Conservation (phyloP, 805 yeast genomes). For the Cyberlindnera mississippiensis region DNA sequence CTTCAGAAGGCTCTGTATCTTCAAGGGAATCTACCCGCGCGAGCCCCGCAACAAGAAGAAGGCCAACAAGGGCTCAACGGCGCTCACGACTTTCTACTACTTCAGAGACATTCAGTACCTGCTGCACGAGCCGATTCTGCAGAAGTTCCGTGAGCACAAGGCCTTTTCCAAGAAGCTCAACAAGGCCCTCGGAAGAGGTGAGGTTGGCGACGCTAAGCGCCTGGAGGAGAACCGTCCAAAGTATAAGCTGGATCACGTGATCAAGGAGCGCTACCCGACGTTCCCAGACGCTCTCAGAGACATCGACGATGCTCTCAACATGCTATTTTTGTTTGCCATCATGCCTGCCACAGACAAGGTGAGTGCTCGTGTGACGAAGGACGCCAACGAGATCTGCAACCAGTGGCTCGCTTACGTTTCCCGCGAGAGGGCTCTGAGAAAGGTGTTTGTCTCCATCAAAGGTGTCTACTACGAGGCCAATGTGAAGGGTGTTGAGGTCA, state of each 20-base stretch:
- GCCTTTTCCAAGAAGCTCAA: constrained; percentile 88
- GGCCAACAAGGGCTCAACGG: constrained; percentile 97
- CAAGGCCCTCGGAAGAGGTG: constrained; percentile 88
- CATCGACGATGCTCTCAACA: constrained; percentile 90
- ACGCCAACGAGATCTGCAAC: constrained; percentile 81
- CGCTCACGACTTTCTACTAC: constrained; percentile 92
- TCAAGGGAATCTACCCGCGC: constrained; percentile 96
- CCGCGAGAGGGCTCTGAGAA: constrained; percentile 72
- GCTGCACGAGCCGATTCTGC: constrained; percentile 89
- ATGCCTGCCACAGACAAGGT: constrained; percentile 92
- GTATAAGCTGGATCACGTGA: constrained; percentile 83
- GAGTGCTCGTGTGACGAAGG: constrained; percentile 74
- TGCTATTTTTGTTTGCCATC: constrained; percentile 89
- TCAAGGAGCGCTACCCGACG: constrained; percentile 94
- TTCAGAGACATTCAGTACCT: constrained; percentile 91
- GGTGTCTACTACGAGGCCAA: constrained; percentile 94
- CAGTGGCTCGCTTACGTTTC: constrained; percentile 96
- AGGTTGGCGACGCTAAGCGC: constrained; percentile 80
- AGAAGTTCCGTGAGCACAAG: constrained; percentile 92
- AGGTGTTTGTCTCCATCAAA: constrained; percentile 93
- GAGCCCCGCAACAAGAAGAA: constrained; percentile 94
- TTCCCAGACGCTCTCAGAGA: constrained; percentile 91
- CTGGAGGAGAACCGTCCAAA: constrained; percentile 77
- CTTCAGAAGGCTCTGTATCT: constrained; percentile 93
- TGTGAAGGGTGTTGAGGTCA: constrained; percentile 85